Base-by-base conservation (phyloP, 164 flowering plant genomes). In the Cinnamomum micranthum region DNA sequence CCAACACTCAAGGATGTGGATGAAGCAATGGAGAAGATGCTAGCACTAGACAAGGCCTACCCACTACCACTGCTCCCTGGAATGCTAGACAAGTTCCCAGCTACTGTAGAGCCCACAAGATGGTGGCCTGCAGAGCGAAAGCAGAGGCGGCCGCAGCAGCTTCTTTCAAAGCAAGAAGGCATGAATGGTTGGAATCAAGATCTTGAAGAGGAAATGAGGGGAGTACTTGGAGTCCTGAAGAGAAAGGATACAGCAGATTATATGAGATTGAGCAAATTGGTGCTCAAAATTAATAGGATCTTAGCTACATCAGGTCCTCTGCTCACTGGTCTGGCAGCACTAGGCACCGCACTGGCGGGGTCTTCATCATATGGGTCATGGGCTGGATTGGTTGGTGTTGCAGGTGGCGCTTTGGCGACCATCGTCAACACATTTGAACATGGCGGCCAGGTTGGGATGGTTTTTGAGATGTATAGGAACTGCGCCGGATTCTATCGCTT, bases 391-490 rank as follows among this genome's bases (percentile, higher is more conserved):
- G 66, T 80, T 1, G 89, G 83, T 0, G 77, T 82, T 0, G 69
- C 72, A 1, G 83, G 77, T 0, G 95, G 95, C 4, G 83, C 91
- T 0, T 60, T 89, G 75, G 90, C 88, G 0, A 77, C 75, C 25
- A 78, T 85, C 2, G 87, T 89, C 5, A 89, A 83, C 77, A 78
- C 84, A 3, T 0, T 87, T 28, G 85, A 87, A 74, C 93, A 87
- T 64, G 93, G 91, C 14, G 87, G 91, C 25, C 89, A 88, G 80
- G 83, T 88, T 1, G 92, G 90, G 7, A 88, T 87, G 89, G 83
- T 87, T 60, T 73, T 83, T 65, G 89, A 87, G 80, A 85, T 85
- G 88, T 87, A 87, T 22, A 66, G 87, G 70, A 82, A 67, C 74
- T 73, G 74, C 35, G 87, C 82, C 0, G 90, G 90, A 1, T 79